phyloP scores from a whole-genome alignment of 164 flowering plant genomes.

The Piper betle region DNA sequence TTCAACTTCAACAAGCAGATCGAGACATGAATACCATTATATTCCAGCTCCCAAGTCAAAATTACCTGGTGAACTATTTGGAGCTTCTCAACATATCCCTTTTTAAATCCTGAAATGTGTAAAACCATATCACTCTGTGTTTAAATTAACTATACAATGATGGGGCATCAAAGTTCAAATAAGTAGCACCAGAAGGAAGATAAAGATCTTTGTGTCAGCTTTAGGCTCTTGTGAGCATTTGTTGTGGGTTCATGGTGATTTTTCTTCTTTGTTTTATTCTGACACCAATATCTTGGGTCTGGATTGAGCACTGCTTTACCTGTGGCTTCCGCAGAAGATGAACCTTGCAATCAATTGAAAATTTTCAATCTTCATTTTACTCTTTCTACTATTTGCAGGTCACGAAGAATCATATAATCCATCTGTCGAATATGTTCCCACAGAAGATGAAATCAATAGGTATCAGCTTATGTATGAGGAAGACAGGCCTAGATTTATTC shows the following conservation, averaged over 20 bases:
- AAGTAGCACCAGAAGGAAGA: too few relatives aligned
- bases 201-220: too few relatives aligned
- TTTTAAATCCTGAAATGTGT: too few relatives aligned
- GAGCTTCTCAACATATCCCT: not conserved
- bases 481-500: conserved; percentile 90
- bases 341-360: not conserved
- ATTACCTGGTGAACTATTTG: conserved; percentile 39
- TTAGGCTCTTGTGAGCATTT: not conserved
- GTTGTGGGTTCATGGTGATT: not conserved
- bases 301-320: not conserved
- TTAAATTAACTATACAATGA: too few relatives aligned
- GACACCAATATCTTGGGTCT: not conserved
- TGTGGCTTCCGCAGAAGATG: not conserved
- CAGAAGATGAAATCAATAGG: conserved; percentile 80
- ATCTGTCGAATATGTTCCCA: conserved; percentile 82
- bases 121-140: too few relatives aligned
- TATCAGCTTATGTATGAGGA: conserved; percentile 85
- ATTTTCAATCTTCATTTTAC: not conserved
- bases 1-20: conserved; percentile 38
- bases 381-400: conserved; percentile 30
- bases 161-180: too few relatives aligned
- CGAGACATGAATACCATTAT: conserved; percentile 41
- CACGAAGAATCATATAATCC: conserved; percentile 95
- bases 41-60: conserved; percentile 88
- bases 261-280: not conserved